A percentile compares a stretch with the other conserved stretches of the same genome.
Conservation (phyloP, 768 basidiomycete species). For the Rhodotorula toruloides region DNA sequence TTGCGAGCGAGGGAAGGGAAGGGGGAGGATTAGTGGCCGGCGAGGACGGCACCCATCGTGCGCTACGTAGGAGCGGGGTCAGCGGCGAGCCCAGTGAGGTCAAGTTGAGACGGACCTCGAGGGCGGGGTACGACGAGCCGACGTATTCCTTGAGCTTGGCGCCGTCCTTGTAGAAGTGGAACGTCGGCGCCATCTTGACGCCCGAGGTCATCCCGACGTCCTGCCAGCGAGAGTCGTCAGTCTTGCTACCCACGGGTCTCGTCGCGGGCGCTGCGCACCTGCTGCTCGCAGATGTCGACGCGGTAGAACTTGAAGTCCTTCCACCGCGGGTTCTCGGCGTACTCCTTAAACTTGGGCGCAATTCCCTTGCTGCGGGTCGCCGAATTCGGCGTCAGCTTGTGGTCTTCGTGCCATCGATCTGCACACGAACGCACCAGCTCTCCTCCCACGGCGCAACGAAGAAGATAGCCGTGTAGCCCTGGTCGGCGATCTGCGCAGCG, state of each 20-base stretch:
- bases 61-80: neutral
- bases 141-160: slow-evolving; percentile 33
- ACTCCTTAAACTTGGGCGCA: slow-evolving; percentile 24
- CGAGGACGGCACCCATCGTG: slow-evolving; percentile 6
- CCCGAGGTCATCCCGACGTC: slow-evolving; percentile 32
- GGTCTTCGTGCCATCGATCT: no score
- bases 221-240: slow-evolving; percentile 2
- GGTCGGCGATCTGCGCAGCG: slow-evolving; percentile 12
- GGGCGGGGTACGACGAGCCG: slow-evolving; percentile 26
- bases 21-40: neutral
- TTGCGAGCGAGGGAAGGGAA: neutral
- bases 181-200: slow-evolving; percentile 30
- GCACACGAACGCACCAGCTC: slow-evolving; percentile 15
- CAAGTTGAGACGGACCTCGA: slow-evolving; percentile 22
- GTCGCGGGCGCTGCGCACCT: no score
- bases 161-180: slow-evolving; percentile 34
- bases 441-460: slow-evolving; percentile 37
- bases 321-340: slow-evolving; percentile 11
- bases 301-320: slow-evolving; percentile 24
- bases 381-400: neutral
- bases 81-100: neutral
- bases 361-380: slow-evolving; percentile 24
- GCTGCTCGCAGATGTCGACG: slow-evolving; percentile 37
- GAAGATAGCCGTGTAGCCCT: slow-evolving; percentile 11
- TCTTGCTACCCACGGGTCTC: neutral